phyloP scores from a whole-genome alignment of 2,329 filamentous ascomycete genomes.

The Rutstroemia sp. region DNA sequence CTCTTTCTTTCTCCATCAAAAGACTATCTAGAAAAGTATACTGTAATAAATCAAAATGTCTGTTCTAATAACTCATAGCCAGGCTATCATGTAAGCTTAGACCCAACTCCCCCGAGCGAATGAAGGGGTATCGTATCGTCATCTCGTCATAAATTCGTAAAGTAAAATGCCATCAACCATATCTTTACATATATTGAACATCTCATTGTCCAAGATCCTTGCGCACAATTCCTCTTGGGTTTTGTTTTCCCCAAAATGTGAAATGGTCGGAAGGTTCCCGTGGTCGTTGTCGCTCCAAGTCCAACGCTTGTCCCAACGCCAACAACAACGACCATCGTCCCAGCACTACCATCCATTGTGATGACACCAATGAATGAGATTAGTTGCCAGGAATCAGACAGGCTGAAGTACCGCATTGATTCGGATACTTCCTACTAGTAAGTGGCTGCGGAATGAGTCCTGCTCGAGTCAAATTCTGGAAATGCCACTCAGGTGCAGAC shows the following conservation, averaged over 20 bases:
- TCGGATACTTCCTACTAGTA: slow-evolving; percentile 23
- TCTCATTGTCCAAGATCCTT: background rate
- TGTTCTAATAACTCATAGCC: too few species aligned
- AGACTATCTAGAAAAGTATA: too few species aligned
- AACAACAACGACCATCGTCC: background rate
- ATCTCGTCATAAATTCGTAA: slow-evolving; percentile 3
- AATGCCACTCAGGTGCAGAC: slow-evolving; percentile 35
- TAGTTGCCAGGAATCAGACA: slow-evolving; percentile 26
- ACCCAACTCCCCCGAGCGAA: slow-evolving; percentile 5
- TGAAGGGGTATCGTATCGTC: slow-evolving; percentile 12
- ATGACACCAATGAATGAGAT: background rate
- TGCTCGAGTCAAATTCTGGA: slow-evolving; percentile 33
- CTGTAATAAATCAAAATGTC: background rate
- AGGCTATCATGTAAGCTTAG: background rate
- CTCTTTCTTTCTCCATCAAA: too few species aligned
- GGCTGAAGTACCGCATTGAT: slow-evolving; percentile 22
- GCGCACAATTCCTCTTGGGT: too few species aligned
- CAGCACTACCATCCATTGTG: too few species aligned
- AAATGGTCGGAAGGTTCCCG: too few species aligned
- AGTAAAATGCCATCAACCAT: background rate
- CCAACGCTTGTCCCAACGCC: too few species aligned
- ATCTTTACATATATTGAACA: background rate
- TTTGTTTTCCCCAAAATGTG: too few species aligned
- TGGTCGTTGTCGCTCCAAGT: too few species aligned
- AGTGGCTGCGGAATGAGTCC: slow-evolving; percentile 34